Conservation (phyloP, 345 rosid genomes). For the Arabidopsis thaliana region DNA sequence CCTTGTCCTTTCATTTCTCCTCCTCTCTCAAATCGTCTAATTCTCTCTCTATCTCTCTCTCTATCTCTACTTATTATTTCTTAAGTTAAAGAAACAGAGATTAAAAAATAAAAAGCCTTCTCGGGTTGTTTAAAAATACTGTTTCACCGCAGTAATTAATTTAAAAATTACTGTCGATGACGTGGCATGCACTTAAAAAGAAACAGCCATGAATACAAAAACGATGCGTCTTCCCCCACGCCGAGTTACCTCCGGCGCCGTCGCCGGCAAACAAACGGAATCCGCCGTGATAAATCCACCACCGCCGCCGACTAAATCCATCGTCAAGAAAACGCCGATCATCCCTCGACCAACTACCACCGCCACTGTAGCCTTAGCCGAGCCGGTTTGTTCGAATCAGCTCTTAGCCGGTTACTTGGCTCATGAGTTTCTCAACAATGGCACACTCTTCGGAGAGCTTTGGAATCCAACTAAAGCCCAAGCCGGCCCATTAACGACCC, state of each 20-base stretch:
- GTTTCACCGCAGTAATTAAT: slow-evolving; percentile 35
- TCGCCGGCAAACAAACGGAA: slow-evolving; percentile 21
- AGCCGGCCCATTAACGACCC: slow-evolving; percentile 26
- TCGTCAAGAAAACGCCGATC: slow-evolving; percentile 44
- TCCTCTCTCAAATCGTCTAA: background rate
- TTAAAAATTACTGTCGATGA: slow-evolving; percentile 36
- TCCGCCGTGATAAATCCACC: slow-evolving; percentile 34
- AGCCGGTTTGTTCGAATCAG: slow-evolving; percentile 51
- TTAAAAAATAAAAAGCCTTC: background rate
- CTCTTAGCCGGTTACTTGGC: slow-evolving; percentile 85
- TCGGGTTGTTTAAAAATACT: slow-evolving; percentile 19
- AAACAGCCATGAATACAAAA: slow-evolving; percentile 58
- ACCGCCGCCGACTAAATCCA: slow-evolving; percentile 42
- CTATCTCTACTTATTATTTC: slow-evolving; percentile 12
- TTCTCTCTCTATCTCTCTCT: slow-evolving; percentile 7
- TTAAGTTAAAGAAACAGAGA: slow-evolving; percentile 25
- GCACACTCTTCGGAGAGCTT: slow-evolving; percentile 76
- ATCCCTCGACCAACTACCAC: slow-evolving; percentile 7
- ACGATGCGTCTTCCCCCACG: slow-evolving; percentile 92
- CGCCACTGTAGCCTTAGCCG: slow-evolving; percentile 26
- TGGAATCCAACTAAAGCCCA: slow-evolving; percentile 53
- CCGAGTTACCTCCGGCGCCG: slow-evolving; percentile 55
- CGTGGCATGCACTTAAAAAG: slow-evolving; percentile 72
- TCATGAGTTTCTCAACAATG: slow-evolving; percentile 77
- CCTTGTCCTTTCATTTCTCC: slow-evolving; percentile 16